These are phyloP conservation scores for Cryphonectria naterciae DNA, from an alignment of 2,329 filamentous ascomycete species.

Conservation along the genomic window DNA sequence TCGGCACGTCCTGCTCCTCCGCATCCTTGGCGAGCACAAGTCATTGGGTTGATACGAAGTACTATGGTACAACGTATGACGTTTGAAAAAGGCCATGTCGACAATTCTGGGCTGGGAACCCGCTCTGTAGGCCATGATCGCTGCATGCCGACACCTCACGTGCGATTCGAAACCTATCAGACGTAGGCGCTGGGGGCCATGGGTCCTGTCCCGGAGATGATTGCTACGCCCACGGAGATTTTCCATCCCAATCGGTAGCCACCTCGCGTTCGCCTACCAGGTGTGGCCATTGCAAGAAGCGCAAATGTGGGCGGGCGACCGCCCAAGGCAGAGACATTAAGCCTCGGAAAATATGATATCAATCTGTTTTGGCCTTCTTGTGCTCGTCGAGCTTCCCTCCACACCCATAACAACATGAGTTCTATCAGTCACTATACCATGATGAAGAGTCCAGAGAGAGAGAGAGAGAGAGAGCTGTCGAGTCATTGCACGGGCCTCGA, in stretches of 20 bases:
- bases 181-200: constrained; percentile 5
- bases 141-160: constrained; percentile 7
- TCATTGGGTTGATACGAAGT: not conserved
- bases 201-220: constrained; percentile 28
- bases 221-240: constrained; percentile 25
- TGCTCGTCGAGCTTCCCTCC: not conserved
- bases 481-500: not conserved
- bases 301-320: constrained; percentile 6
- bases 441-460: not conserved
- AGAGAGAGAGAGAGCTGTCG: not conserved
- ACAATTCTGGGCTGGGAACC: not conserved
- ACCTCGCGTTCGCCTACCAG: constrained; percentile 13
- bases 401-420: not conserved
- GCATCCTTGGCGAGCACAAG: not conserved
- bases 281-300: constrained; percentile 9
- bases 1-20: not conserved
- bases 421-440: not conserved
- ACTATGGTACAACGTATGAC: not conserved
- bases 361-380: not conserved
- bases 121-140: constrained; percentile 10
- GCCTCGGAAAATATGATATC: not conserved
- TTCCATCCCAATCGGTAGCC: constrained; percentile 21
- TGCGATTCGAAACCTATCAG: constrained; percentile 8
- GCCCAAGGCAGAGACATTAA: constrained; percentile 6
- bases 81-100: not conserved